Base-by-base conservation (phyloP, 2,329 filamentous ascomycete species). In the Paecilomyces sp. region DNA sequence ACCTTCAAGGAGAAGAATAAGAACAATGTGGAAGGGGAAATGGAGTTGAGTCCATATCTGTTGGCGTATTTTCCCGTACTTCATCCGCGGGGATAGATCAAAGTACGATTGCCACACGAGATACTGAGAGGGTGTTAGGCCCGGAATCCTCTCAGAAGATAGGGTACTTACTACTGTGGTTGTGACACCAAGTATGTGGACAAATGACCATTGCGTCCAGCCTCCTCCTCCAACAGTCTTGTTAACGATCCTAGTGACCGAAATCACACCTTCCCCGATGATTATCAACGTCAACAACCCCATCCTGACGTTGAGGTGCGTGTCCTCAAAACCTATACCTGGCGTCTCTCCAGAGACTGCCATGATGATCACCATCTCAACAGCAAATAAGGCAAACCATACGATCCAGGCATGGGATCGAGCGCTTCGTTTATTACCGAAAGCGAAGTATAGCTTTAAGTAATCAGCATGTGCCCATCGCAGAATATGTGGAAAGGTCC, bases 71-170 rank as follows among this genome's bases (percentile, higher is more conserved):
- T 76, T 81, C 41, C 81, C 80, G 61, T 82, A 80, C 58, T 77
- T 74, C 33, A 76, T 75, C 56, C 70, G 78, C 60, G 71, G 83
- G 70, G 77, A 83, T 33, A 86, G 80, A 60, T 85, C 81, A 56
- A 84, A 84, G 67, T 87, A 86, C 5, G 82, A 74, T 71, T 87
- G 84, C 83, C 84, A 88, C 64, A 88, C 79, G 58, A 88, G 81
- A 61, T 81, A 78, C 73, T 76, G 36, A 31, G 8, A 47, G 13
- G 8, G 22, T 7, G 30, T 24, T 22, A 53, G 33, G n/a, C 1
- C 15, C 13, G 30, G n/a, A n/a, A 31, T 24, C 33, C 25, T 22
- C 18, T 24, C 12, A 22, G 15, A 51, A 30, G 8, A n/a, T 13
- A 60, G 24, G 11, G 57, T 52, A 57, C 70, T 64, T 68, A 76